Conservation (phyloP, 2,329 filamentous ascomycete species). For the Ophiosphaerella herpotricha region DNA sequence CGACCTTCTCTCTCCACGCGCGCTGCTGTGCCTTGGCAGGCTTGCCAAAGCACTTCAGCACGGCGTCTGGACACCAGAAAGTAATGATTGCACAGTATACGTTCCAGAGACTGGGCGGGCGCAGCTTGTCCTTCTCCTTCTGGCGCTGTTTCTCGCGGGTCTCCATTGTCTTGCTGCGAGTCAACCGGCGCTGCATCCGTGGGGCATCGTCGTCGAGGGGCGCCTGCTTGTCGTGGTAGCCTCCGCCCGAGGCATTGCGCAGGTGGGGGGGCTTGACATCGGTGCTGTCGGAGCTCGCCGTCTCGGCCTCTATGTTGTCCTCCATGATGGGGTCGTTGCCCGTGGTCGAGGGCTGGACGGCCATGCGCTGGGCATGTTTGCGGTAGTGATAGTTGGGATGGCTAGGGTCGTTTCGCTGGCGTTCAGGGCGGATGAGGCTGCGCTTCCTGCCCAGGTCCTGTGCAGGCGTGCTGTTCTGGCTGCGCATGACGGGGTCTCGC, state of each 20-base stretch:
- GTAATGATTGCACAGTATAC: slow-evolving; percentile 93
- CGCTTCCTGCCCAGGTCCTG: slow-evolving; percentile 71
- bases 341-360: slow-evolving; percentile 84
- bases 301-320: slow-evolving; percentile 61
- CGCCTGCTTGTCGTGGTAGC: slow-evolving; percentile 46
- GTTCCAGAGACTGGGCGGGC: slow-evolving; percentile 88
- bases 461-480: slow-evolving; percentile 41
- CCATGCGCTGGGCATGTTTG: slow-evolving; percentile 92
- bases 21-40: slow-evolving; percentile 82
- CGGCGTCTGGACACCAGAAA: slow-evolving; percentile 88
- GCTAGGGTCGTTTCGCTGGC: slow-evolving; percentile 79
- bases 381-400: slow-evolving; percentile 97
- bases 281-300: slow-evolving; percentile 66
- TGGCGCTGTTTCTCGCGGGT: slow-evolving; percentile 65
- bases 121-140: slow-evolving; percentile 66
- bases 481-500: slow-evolving; percentile 58
- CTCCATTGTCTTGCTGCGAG: slow-evolving; percentile 63
- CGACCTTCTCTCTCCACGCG: slow-evolving; percentile 98
- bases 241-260: slow-evolving; percentile 44
- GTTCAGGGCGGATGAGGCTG: slow-evolving; percentile 87
- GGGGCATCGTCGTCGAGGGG: slow-evolving; percentile 35
- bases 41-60: slow-evolving; percentile 85
- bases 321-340: slow-evolving; percentile 89
- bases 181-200: slow-evolving; percentile 63
- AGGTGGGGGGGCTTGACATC: slow-evolving; percentile 54